Base-by-base conservation (phyloP, 2,329 filamentous ascomycete genomes). In the Fusarium proliferatum region DNA sequence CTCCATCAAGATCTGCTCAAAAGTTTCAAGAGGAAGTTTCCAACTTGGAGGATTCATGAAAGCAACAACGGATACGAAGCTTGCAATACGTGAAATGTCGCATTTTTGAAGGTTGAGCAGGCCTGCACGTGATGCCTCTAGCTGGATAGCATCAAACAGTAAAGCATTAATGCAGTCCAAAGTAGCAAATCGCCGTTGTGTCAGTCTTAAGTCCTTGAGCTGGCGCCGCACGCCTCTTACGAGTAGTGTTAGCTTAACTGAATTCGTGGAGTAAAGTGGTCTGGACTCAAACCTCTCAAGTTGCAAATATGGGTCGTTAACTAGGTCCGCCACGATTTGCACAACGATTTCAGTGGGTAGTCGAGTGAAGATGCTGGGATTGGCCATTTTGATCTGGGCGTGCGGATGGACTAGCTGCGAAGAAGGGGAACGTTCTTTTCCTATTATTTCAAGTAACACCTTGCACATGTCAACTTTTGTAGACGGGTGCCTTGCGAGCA, bases 221-320 rank as follows among this genome's bases (percentile, higher is more conserved):
- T 43, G 41, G n/a, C n/a, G 41, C 15, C 15, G 6, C 4, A 10
- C 7, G 2, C 13, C 5, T 6, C 41, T 43, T 10, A 4, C 10
- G 0, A 3, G 13, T 16, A 16, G 15, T 3, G 9, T 43, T 7
- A 23, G 41, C 15, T 23, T 1, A 23, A 23, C 6, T 10, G 21
- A 8, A 0, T n/a, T 42, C 12, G 4, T n/a, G 0, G n/a, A 6
- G 6, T n/a, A n/a, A 9, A 6, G 4, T 10, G 21, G 9, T 23
- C 6, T 9, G 41, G 6, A 43, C n/a, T 9, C n/a, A 43, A 43
- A 43, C 41, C 41, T 23, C 2, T 11, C 4, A 5, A 16, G n/a
- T 23, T 23, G n/a, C 9, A 10, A 43, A 10, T 7, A 43, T 43
- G 41, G 15, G n/a, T 43, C 41, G 9, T 23, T 43, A 6, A 43